Evolutionary conservation across 768 basidiomycete species (phyloP), one percentile per base, ranked within the genome.

Genomic region (Boletus barrowsii): DNA sequence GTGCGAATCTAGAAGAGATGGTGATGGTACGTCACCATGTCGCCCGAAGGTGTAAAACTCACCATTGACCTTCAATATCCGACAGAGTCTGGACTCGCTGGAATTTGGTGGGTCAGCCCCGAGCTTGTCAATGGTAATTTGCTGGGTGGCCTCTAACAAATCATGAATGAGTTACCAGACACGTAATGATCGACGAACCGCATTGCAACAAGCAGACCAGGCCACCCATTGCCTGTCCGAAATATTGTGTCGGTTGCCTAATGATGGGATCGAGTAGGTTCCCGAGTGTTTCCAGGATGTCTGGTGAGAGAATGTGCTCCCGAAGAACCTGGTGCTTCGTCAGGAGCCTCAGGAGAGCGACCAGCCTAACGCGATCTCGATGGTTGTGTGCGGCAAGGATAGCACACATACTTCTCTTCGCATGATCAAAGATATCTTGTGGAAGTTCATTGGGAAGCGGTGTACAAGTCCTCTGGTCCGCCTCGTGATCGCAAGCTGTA

Each of bases 151-250:
- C 26, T 48, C 64, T 66, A 35, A 35, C 15, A 13, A 7, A 26
- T 15, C 2, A 22, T 47, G 2, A 60, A 22, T n/a, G 9, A 24
- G 9, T 37, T 4, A 13, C n/a, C 1, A 29, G 10, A 40, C 35
- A 18, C 36, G 26, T 0, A n/a, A 33, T 10, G 3, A 39, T 10
- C 29, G 40, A 56, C 61, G 37, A 5, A 66, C 64, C 51, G n/a
- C 62, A 66, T 29, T 56, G 47, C 55, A 61, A 20, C 18, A 67
- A 22, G 20, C 54, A 59, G 15, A 14, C 50, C 40, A 66, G 24
- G n/a, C 62, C 56, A 3, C 65, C 58, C 65, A 66, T 66, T 18
- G 54, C 65, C 33, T 58, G 62, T 30, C 42, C 44, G 26, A 67
- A 62, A 37, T 57, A 56, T 5, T 37, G 36, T 13, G 18, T 51